phyloP scores from a whole-genome alignment of 345 rosid genomes.

The Salix exigua region DNA sequence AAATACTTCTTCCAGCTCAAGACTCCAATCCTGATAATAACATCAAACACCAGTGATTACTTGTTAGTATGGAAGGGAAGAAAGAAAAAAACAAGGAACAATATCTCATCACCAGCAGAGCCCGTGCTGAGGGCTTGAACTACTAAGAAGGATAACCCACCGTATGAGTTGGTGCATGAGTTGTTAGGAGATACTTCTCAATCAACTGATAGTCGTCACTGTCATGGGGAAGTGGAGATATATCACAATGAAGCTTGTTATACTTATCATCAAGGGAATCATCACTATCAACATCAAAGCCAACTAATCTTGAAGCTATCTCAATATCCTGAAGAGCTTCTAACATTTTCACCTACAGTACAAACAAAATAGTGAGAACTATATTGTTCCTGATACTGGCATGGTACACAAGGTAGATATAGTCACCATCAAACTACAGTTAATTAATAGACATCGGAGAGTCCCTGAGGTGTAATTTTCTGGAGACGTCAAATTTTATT shows the following conservation, averaged over 20 bases:
- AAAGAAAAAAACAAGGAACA: not conserved
- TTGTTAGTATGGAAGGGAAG: not conserved
- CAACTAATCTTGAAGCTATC: conserved; percentile 94
- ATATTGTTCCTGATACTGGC: not conserved
- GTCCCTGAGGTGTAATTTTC: not conserved
- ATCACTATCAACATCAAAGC: conserved; percentile 72
- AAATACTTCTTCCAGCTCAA: conserved; percentile 89
- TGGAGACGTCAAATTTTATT: not conserved
- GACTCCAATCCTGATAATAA: conserved; percentile 69
- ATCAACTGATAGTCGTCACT: conserved; percentile 71
- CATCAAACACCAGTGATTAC: conserved; percentile 4
- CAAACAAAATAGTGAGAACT: conserved; percentile 19
- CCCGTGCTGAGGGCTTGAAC: not conserved
- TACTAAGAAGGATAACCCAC: conserved; percentile 33
- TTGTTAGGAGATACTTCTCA: conserved; percentile 68
- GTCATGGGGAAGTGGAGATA: conserved; percentile 76
- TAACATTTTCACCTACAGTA: conserved; percentile 83
- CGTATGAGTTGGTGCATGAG: conserved; percentile 94
- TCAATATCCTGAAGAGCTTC: conserved; percentile 96
- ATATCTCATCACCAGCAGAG: not conserved
- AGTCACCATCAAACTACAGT: not conserved
- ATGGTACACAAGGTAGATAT: not conserved
- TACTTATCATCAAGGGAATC: conserved; percentile 86
- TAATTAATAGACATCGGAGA: not conserved
- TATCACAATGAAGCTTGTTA: conserved; percentile 59